Conservation (phyloP, 148 eudicot species). For the Drosera capensis region DNA sequence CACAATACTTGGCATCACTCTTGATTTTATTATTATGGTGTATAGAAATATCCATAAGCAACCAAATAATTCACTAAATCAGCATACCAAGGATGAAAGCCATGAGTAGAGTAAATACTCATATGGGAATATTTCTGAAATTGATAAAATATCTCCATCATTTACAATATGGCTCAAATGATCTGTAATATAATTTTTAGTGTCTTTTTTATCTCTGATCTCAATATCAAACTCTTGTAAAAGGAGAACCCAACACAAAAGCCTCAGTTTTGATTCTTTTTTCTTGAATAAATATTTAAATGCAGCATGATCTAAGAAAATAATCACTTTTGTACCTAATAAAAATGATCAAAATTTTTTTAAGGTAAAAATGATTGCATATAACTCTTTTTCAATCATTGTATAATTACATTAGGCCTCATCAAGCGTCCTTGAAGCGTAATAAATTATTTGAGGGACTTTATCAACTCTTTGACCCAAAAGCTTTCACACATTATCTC, state of each 20-base stretch:
- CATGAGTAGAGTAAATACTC: not conserved
- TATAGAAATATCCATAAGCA: constrained; percentile 3
- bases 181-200: constrained; percentile 4
- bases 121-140: constrained; percentile 7
- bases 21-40: not conserved
- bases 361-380: constrained; percentile 3
- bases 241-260: too few relatives aligned
- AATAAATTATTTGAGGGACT: constrained; percentile 3
- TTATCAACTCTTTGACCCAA: constrained; percentile 6
- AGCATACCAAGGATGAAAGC: constrained; percentile 11
- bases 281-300: not conserved
- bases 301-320: constrained; percentile 5
- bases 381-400: constrained; percentile 2
- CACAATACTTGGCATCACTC: constrained; percentile 2
- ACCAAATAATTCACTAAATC: too few relatives aligned
- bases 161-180: constrained; percentile 3
- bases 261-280: constrained; percentile 4
- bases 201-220: constrained; percentile 2
- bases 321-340: not conserved
- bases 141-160: not conserved
- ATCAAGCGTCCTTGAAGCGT: constrained; percentile 7
- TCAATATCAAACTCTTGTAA: too few relatives aligned
- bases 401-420: constrained; percentile 4
- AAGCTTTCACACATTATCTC: constrained; percentile 5
- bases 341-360: constrained; percentile 3